A percentile compares a stretch with the other conserved stretches of the same genome.
Evolutionary conservation across 805 yeast species (phyloP).

Genomic region (Maudiozyma bulderi): DNA sequence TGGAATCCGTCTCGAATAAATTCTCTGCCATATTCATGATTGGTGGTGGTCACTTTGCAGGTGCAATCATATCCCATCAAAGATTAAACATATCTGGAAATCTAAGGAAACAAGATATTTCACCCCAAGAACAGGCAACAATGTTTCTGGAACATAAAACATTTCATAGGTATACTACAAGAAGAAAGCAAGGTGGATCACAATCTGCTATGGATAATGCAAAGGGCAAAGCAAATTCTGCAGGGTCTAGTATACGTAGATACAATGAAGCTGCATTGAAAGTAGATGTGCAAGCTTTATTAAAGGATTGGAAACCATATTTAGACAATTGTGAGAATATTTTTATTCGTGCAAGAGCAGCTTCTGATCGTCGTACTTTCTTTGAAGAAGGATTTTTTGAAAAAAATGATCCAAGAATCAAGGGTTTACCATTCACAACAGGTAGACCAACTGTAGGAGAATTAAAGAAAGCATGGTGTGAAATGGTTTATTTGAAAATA

Average conservation of each 20-base stretch:
- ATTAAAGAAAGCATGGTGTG: conserved; percentile 75
- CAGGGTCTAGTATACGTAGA: conserved; percentile 84
- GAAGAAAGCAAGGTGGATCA: conserved; percentile 96
- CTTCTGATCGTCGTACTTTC: conserved; percentile 51
- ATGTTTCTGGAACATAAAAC: conserved; percentile 67
- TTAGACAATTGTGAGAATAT: conserved; percentile 57
- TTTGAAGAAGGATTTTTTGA: conserved; percentile 49
- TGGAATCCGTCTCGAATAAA: conserved; percentile 17
- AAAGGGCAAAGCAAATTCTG: conserved; percentile 91
- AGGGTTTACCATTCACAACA: conserved; percentile 79
- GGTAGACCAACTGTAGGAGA: conserved; percentile 77
- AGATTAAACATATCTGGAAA: conserved; percentile 50
- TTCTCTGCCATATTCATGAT: conserved; percentile 81
- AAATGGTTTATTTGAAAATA: conserved; percentile 50
- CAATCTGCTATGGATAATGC: conserved; percentile 89
- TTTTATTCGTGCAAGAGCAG: conserved; percentile 74
- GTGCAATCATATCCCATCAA: conserved; percentile 75
- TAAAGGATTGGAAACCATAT: conserved; percentile 54
- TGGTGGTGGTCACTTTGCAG: conserved; percentile 98
- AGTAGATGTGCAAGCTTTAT: conserved; percentile 63
- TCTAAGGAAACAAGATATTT: conserved; percentile 37
- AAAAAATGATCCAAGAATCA: conserved; percentile 51
- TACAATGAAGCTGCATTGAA: conserved; percentile 79
- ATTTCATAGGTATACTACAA: conserved; percentile 88
- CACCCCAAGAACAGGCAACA: conserved; percentile 53